Evolutionary conservation across 2,329 filamentous ascomycete species (phyloP).

Genomic region (Colletotrichum scovillei): DNA sequence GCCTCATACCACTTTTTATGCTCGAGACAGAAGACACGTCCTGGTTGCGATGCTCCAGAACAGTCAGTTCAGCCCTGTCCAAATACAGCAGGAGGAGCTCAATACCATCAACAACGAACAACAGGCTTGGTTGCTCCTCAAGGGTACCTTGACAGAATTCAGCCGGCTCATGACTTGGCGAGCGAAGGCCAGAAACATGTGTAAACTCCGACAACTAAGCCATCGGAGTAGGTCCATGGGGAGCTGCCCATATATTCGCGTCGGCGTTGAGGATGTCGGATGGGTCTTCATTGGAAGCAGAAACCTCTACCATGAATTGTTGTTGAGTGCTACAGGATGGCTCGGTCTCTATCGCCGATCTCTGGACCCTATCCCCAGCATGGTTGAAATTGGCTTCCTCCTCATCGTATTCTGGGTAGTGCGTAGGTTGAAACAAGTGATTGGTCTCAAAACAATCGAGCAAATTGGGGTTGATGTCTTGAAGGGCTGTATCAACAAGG

Average conservation of each 20-base stretch:
- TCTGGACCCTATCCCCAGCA: no score
- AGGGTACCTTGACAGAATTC: background rate
- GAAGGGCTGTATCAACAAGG: background rate
- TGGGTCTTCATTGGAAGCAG: background rate
- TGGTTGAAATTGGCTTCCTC: no score
- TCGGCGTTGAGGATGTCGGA: rapidly evolving
- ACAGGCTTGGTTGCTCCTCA: background rate
- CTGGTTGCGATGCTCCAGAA: background rate
- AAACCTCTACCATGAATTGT: background rate
- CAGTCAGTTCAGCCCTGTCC: background rate
- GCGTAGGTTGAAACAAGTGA: background rate
- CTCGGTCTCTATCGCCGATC: no score
- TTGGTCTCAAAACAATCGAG: background rate
- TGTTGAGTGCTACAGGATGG: background rate
- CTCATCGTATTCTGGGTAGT: no score
- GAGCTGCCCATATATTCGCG: rapidly evolving
- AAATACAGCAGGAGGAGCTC: no score
- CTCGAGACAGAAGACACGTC: background rate
- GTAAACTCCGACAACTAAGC: constrained; percentile 3
- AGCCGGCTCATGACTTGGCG: background rate
- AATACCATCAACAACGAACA: background rate
- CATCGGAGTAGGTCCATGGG: background rate
- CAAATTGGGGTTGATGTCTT: background rate
- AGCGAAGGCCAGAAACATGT: background rate
- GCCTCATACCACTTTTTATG: background rate